These are phyloP conservation scores for Thelonectria olida DNA, from an alignment of 2,329 filamentous ascomycete genomes.

Conservation along the genomic window DNA sequence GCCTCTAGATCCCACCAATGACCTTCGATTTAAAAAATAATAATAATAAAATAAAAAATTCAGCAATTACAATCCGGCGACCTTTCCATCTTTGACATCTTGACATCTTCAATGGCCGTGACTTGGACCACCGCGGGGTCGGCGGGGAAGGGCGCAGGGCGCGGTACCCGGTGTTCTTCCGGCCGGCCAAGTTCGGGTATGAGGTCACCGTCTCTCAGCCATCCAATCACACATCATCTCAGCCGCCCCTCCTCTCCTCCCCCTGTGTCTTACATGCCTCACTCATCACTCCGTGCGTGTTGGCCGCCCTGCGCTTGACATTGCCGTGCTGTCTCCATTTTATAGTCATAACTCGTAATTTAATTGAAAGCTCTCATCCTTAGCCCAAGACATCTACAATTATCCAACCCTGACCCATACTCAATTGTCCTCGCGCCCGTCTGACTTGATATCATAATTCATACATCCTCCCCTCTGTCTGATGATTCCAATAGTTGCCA, in stretches of 20 bases:
- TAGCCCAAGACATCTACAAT: constrained; percentile 15
- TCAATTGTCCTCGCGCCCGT: constrained; percentile 5
- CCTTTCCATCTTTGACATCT: no score
- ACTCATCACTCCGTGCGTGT: not conserved
- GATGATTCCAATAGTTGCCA: not conserved
- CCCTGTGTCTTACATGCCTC: not conserved
- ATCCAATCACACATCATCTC: not conserved
- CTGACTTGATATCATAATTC: constrained; percentile 17
- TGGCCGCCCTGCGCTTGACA: not conserved
- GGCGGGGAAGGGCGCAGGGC: not conserved
- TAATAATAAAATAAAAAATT: no score
- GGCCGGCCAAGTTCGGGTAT: not conserved
- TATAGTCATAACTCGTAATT: constrained; percentile 21
- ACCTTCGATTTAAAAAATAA: not conserved
- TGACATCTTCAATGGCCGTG: no score
- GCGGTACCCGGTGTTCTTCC: constrained; percentile 1
- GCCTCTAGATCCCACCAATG: not conserved
- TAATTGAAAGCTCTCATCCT: constrained; percentile 12
- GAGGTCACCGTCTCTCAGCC: constrained; percentile 5
- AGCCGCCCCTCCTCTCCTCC: not conserved
- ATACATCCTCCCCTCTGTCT: constrained; percentile 12
- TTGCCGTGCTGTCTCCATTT: not conserved
- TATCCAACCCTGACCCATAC: constrained; percentile 7
- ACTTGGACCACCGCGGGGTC: not conserved
- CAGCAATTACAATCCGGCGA: no score